These are phyloP conservation scores for Phialophora expanda DNA, from an alignment of 2,329 filamentous ascomycete genomes.

Conservation along the genomic window DNA sequence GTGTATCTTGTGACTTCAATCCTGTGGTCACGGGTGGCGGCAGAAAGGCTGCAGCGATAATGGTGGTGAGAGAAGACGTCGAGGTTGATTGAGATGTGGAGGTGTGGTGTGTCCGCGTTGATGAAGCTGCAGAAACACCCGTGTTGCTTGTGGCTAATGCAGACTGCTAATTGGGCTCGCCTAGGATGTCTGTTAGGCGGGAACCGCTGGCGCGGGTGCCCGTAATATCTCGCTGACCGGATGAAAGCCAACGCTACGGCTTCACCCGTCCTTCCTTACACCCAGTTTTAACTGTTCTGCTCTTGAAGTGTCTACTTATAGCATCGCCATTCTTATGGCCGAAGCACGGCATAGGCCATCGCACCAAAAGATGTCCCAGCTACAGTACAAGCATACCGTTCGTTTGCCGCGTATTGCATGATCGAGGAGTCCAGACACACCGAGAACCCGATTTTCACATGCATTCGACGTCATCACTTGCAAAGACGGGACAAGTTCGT, in stretches of 20 bases:
- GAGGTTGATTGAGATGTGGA: background rate
- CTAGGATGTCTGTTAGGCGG: slow-evolving; percentile 13
- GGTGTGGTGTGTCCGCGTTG: background rate
- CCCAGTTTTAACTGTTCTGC: too few relatives aligned
- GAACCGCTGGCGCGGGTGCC: slow-evolving; percentile 7
- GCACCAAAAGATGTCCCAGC: background rate
- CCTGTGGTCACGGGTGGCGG: slow-evolving; percentile 3
- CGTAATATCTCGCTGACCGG: slow-evolving; percentile 2
- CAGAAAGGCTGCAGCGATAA: slow-evolving; percentile 10
- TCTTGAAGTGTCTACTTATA: background rate
- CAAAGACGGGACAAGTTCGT: background rate
- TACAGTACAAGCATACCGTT: background rate
- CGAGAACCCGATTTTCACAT: slow-evolving; percentile 23
- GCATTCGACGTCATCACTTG: slow-evolving; percentile 27
- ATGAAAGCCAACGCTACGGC: background rate
- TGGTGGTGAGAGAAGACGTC: slow-evolving; percentile 5
- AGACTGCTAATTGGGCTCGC: background rate
- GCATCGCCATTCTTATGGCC: background rate
- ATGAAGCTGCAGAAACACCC: slow-evolving; percentile 15
- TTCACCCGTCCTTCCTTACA: background rate
- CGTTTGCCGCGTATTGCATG: background rate
- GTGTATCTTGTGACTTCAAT: slow-evolving; percentile 16
- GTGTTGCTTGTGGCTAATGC: slow-evolving; percentile 10
- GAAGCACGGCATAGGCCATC: background rate
- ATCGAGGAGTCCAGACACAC: background rate